These are phyloP conservation scores for Fusarium newnesense DNA, from an alignment of 2,329 filamentous ascomycete genomes.

Conservation along the genomic window DNA sequence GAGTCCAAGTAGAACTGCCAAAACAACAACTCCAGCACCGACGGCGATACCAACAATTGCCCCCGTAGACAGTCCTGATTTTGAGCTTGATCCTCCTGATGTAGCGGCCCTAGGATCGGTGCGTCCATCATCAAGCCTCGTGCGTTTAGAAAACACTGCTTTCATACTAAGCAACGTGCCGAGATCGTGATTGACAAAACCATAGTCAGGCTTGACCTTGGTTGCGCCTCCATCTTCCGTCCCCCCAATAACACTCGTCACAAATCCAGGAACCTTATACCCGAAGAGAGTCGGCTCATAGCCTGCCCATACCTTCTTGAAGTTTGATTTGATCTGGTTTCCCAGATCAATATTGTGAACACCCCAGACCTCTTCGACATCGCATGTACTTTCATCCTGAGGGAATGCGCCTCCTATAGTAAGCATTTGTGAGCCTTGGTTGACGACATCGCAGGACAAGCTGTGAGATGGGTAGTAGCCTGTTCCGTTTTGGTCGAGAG, in stretches of 20 bases:
- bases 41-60: not conserved
- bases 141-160: not conserved
- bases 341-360: not conserved
- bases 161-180: not conserved
- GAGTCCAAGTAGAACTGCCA: not conserved
- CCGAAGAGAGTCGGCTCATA: not conserved
- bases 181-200: not conserved
- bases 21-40: not conserved
- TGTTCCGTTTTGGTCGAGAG: slow-evolving; percentile 1
- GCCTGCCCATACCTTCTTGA: slow-evolving; percentile 3
- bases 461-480: slow-evolving; percentile 2
- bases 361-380: not conserved
- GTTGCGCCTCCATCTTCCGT: not conserved
- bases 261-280: not conserved
- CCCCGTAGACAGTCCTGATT: not conserved
- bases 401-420: not conserved
- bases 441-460: not conserved
- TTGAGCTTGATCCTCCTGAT: not conserved
- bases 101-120: not conserved
- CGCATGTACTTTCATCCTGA: not conserved
- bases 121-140: not conserved
- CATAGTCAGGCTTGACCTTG: not conserved
- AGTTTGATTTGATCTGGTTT: not conserved
- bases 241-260: not conserved
- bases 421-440: not conserved